phyloP scores from a whole-genome alignment of 169 alveolate species.

The Plasmodium relictum region DNA sequence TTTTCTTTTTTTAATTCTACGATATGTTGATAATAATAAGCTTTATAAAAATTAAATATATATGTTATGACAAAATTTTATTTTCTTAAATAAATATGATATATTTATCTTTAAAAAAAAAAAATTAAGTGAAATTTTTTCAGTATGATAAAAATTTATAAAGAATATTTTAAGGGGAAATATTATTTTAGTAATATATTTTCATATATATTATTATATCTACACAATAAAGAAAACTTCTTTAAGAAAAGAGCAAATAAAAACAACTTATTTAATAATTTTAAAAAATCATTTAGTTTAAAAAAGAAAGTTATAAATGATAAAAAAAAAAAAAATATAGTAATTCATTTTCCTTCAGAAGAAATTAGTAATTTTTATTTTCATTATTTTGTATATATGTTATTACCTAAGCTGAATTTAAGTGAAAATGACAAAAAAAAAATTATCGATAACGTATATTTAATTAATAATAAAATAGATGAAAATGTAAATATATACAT shows the following conservation, averaged over 20 bases:
- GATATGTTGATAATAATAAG: no score
- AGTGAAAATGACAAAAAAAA: conserved; percentile 45
- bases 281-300: conserved; percentile 21
- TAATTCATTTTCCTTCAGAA: conserved; percentile 58
- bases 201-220: conserved; percentile 38
- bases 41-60: no score
- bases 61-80: no score
- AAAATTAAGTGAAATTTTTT: not conserved
- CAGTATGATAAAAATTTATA: conserved; percentile 65
- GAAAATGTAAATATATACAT: conserved; percentile 21
- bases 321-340: conserved; percentile 39
- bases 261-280: conserved; percentile 28
- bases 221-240: conserved; percentile 61
- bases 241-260: conserved; percentile 41
- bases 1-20: no score
- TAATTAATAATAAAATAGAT: conserved; percentile 29
- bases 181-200: conserved; percentile 52
- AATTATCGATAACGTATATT: conserved; percentile 48
- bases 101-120: not conserved
- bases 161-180: conserved; percentile 43
- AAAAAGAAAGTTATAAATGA: conserved; percentile 27
- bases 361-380: conserved; percentile 68
- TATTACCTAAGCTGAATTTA: conserved; percentile 46
- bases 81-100: no score
- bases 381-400: conserved; percentile 70